These are phyloP conservation scores for Capsicum chinense DNA, from an alignment of 257 asterid genomes.

Conservation along the genomic window DNA sequence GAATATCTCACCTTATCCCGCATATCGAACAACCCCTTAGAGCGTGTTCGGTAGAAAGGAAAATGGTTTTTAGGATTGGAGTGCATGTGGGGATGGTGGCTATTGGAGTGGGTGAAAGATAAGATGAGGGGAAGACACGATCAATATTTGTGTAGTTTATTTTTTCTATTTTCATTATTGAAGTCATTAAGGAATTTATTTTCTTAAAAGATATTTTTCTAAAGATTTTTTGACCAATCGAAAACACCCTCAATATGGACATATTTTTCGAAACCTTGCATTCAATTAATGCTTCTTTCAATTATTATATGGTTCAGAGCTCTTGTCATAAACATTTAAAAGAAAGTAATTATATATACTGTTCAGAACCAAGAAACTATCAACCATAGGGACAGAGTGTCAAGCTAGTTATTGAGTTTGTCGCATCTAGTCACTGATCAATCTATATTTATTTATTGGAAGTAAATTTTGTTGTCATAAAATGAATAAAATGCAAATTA, in stretches of 20 bases:
- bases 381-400: background rate
- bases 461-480: background rate
- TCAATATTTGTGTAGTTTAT: background rate
- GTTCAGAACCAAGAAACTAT: background rate
- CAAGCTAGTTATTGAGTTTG: background rate
- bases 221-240: background rate
- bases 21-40: background rate
- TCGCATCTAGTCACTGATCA: background rate
- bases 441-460: background rate
- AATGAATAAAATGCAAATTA: background rate
- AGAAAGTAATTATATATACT: background rate
- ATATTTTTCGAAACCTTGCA: background rate
- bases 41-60: background rate
- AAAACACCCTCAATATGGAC: too few relatives aligned
- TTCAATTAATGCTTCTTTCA: conserved; percentile 17
- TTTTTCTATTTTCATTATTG: background rate
- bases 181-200: background rate
- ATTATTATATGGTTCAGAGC: background rate
- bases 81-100: background rate
- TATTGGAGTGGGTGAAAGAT: background rate
- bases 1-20: too few relatives aligned
- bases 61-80: background rate
- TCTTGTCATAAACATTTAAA: background rate
- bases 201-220: too few relatives aligned
- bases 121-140: background rate